A percentile compares a stretch with the other conserved stretches of the same genome.
Evolutionary conservation across 306 rosid species (phyloP).

Genomic region (Vigna mungo): DNA sequence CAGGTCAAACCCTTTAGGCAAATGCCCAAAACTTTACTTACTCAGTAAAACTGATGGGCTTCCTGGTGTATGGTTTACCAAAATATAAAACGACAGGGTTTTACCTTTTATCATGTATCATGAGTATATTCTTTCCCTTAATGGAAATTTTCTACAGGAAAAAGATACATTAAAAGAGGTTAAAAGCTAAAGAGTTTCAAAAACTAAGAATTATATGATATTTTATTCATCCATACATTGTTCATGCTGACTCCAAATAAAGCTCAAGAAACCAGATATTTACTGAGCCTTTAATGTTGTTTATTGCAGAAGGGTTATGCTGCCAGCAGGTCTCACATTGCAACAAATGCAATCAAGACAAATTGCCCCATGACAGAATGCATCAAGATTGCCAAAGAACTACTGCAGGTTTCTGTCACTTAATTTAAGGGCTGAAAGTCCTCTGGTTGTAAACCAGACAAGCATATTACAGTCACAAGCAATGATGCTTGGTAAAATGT

Average conservation of each 20-base stretch:
- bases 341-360: conserved; percentile 82
- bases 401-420: conserved; percentile 42
- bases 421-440: conserved; percentile 12
- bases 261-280: conserved; percentile 29
- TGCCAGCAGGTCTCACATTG: conserved; percentile 89
- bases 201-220: too few species aligned
- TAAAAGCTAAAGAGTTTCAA: too few species aligned
- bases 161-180: too few species aligned
- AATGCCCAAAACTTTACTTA: background rate
- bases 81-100: too few species aligned
- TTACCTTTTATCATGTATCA: too few species aligned
- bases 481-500: conserved; percentile 23
- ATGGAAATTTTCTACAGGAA: too few species aligned
- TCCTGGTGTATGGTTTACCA: too few species aligned
- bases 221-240: background rate
- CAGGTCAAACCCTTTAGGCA: conserved; percentile 2
- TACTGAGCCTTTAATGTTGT: conserved; percentile 24
- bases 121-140: too few species aligned
- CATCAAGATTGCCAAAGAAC: conserved; percentile 77
- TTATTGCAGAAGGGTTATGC: conserved; percentile 83
- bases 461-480: background rate
- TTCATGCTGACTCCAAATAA: conserved; percentile 35
- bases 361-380: conserved; percentile 87
- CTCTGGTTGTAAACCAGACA: background rate
- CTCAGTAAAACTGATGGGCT: background rate